phyloP scores from a whole-genome alignment of 2,329 filamentous ascomycete species.

The Penicillium sp. region DNA sequence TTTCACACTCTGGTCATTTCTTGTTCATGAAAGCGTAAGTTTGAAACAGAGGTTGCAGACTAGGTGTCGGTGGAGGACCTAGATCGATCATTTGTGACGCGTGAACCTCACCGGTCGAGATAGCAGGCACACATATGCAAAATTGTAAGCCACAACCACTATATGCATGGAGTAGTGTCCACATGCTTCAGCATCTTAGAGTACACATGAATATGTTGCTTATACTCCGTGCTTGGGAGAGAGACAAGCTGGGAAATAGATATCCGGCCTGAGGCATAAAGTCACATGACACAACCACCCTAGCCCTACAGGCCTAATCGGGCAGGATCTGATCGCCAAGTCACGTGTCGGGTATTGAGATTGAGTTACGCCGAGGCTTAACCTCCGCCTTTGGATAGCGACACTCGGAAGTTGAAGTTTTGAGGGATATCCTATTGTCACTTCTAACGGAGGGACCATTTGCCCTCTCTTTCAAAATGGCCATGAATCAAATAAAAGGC shows the following conservation, averaged over 20 bases:
- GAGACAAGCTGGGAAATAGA: background rate
- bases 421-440: background rate
- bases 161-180: no score
- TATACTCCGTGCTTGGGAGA: no score
- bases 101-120: no score
- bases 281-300: slow-evolving; percentile 15
- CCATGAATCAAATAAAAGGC: slow-evolving; percentile 67
- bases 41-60: no score
- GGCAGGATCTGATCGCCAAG: background rate
- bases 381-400: slow-evolving; percentile 15
- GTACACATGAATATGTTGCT: background rate
- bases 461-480: slow-evolving; percentile 25
- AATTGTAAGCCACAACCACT: no score
- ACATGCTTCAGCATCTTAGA: no score
- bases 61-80: no score
- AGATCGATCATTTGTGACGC: no score
- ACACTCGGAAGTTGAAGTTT: background rate
- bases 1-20: no score
- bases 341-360: slow-evolving; percentile 9
- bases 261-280: background rate
- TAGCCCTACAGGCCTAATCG: slow-evolving; percentile 21
- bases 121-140: no score
- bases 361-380: slow-evolving; percentile 13
- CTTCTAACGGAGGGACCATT: no score
- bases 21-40: no score